phyloP scores from a whole-genome alignment of 441 rosid genomes.

The Populus hybrid region DNA sequence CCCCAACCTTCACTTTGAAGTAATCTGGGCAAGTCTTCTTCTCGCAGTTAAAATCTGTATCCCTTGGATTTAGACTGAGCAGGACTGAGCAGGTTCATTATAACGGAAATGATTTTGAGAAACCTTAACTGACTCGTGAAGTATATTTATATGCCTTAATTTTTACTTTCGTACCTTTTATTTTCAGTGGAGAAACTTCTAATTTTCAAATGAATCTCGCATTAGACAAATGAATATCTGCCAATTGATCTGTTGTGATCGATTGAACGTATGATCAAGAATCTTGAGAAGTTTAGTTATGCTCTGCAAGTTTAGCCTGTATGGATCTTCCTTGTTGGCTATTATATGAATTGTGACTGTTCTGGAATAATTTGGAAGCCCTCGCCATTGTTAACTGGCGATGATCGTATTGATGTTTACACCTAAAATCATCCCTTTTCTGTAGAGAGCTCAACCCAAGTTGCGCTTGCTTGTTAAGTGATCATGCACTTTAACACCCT shows the following conservation, averaged over 20 bases:
- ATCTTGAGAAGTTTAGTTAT: too few species aligned
- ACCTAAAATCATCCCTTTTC: background rate
- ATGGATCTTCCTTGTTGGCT: background rate
- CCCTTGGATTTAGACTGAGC: background rate
- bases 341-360: background rate
- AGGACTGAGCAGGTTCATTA: background rate
- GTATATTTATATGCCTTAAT: background rate
- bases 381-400: background rate
- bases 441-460: background rate
- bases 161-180: background rate
- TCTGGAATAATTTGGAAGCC: background rate
- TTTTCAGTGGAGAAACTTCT: background rate
- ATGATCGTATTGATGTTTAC: background rate
- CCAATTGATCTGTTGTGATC: background rate
- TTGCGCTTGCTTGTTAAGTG: too few species aligned
- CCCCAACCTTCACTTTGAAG: background rate
- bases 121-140: constrained; percentile 6
- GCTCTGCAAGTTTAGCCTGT: background rate
- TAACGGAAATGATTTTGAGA: constrained; percentile 4
- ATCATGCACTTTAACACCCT: too few species aligned
- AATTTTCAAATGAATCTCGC: background rate
- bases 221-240: background rate
- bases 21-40: background rate
- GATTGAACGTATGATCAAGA: background rate
- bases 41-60: background rate